Evolutionary conservation across 2,329 filamentous ascomycete genomes (phyloP), one percentile per base, ranked within the genome.

Genomic region (Stemphylium beticola): DNA sequence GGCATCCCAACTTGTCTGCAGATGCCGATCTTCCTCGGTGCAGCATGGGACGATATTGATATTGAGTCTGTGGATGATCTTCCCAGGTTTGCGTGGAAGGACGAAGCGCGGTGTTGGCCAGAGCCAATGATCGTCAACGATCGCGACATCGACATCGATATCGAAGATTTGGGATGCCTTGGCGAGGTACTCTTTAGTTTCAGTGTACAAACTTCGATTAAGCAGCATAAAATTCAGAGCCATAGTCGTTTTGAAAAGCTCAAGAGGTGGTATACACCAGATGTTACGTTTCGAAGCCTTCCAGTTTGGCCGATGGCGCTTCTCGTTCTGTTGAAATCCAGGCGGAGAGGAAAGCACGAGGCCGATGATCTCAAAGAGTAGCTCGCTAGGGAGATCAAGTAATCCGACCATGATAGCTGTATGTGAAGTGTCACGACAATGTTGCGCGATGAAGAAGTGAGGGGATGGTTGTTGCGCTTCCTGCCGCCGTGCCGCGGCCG

Each of bases 51-150:
- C 37, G 18, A 65, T 11, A 22, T 60, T 41, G 8, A 65, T 46
- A 4, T 61, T 32, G 5, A 62, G 17, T 39, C 22, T 33, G 15
- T 59, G 43, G 10, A 62, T 9, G 4, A 36, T 7, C 9, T 36
- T n/a, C 11, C 31, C 14, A 7, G 11, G 41, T 20, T 36, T 45
- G 6, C 38, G 39, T 20, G 36, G 15, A 17, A 58, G 55, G 10
- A 62, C 49, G 22, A 33, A 43, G n/a, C 53, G 48, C 53, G 53
- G 59, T 9, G 44, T 59, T 17, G 57, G 62, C 55, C 50, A 62
- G 34, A 65, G 53, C 60, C 60, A 65, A 44, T 60, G 42, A 12
- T 55, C 39, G 36, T 61, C 26, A 4, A 65, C 39, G 20, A 65
- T 49, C 7, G 53, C 49, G 6, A 65, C 6, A 24, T 24, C 22